Conservation (phyloP, 2,329 filamentous ascomycete species). For the Aureobasidium musti region DNA sequence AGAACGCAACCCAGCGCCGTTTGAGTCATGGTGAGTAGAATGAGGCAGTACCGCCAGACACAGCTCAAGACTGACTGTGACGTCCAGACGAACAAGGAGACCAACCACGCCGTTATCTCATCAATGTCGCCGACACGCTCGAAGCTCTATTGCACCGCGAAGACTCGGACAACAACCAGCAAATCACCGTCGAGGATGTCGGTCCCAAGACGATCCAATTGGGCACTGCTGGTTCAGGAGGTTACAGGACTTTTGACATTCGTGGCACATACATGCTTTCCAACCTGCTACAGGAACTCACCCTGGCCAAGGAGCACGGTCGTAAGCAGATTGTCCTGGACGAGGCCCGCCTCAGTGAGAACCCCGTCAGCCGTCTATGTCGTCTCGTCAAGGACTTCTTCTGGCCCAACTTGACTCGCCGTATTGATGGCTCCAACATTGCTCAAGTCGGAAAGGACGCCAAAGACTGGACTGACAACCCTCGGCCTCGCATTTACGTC, state of each 20-base stretch:
- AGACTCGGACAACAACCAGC: constrained; percentile 90
- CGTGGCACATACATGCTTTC: constrained; percentile 97
- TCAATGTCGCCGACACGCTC: constrained; percentile 83
- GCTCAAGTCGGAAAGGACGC: constrained; percentile 84
- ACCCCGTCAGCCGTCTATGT: constrained; percentile 84
- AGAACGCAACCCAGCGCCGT: constrained; percentile 34
- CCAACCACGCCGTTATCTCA: constrained; percentile 74
- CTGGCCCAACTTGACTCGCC: constrained; percentile 86
- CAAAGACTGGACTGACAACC: constrained; percentile 93
- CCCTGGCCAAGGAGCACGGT: constrained; percentile 85
- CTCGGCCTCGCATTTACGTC: constrained; percentile 87
- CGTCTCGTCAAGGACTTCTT: constrained; percentile 87
- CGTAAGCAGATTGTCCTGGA: constrained; percentile 88
- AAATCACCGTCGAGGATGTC: constrained; percentile 95
- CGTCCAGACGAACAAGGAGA: constrained; percentile 70
- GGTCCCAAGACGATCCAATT: constrained; percentile 88
- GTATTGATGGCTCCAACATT: constrained; percentile 86
- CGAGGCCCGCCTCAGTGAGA: constrained; percentile 88
- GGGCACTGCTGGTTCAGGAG: constrained; percentile 81
- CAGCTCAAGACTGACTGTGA: neutral
- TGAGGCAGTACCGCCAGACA: too few species aligned
- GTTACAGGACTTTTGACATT: constrained; percentile 84
- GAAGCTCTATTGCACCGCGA: constrained; percentile 78
- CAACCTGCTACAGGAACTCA: constrained; percentile 92
- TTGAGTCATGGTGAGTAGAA: constrained; percentile 39